A percentile compares a stretch with the other conserved stretches of the same genome.
Evolutionary conservation across 2,329 filamentous ascomycete species (phyloP).

Genomic region (Bipolaris sorokiniana): DNA sequence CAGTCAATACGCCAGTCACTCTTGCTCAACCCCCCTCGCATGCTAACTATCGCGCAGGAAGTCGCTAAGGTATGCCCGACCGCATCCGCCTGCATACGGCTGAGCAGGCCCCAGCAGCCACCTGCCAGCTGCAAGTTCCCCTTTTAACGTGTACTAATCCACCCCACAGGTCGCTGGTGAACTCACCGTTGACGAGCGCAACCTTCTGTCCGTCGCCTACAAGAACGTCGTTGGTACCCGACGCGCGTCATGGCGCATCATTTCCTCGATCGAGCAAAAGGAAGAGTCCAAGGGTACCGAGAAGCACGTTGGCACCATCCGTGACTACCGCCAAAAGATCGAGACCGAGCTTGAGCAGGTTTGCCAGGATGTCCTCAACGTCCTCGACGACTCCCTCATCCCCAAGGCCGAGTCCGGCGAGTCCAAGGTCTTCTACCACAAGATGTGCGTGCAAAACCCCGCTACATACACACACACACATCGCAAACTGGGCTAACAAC

Average conservation of each 20-base stretch:
- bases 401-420: slow-evolving; percentile 95
- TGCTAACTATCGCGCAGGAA: slow-evolving; percentile 66
- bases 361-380: slow-evolving; percentile 96
- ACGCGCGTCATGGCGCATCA: slow-evolving; percentile 98
- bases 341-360: slow-evolving; percentile 96
- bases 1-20: slow-evolving; percentile 41
- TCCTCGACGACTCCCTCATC: slow-evolving; percentile 90
- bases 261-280: slow-evolving; percentile 99
- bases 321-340: slow-evolving; percentile 98
- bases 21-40: slow-evolving; percentile 20
- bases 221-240: slow-evolving; percentile 99
- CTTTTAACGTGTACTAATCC: slow-evolving; percentile 26
- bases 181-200: slow-evolving; percentile 74
- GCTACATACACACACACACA: neutral
- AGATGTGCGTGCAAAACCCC: slow-evolving; percentile 76
- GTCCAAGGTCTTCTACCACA: slow-evolving; percentile 99
- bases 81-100: slow-evolving; percentile 28
- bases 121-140: slow-evolving; percentile 11
- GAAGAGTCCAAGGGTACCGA: slow-evolving; percentile 98
- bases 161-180: slow-evolving; percentile 66
- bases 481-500: slow-evolving; percentile 23
- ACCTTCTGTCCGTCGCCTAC: slow-evolving; percentile 98
- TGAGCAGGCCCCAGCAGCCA: slow-evolving; percentile 24
- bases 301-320: slow-evolving; percentile 92
- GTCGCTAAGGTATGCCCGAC: slow-evolving; percentile 78